Evolutionary conservation across 768 basidiomycete genomes (phyloP).

Genomic region (Paxillus rubicundulus): DNA sequence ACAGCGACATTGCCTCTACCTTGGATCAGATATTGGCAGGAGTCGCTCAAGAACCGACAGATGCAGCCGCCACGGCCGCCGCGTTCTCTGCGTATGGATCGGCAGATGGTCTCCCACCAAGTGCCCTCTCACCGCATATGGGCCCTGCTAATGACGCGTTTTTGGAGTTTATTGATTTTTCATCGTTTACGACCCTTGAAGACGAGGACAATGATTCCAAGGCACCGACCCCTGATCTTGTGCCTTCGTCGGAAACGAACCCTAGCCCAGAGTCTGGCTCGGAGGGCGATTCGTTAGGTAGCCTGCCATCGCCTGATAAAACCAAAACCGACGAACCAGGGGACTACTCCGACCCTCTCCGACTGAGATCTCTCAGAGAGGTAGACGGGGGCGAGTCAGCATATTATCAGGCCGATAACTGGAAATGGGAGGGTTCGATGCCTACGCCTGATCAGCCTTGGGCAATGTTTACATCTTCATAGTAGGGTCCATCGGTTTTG

Average conservation of each 20-base stretch:
- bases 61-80: constrained; percentile 30
- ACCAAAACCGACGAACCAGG: constrained; percentile 51
- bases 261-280: constrained; percentile 74
- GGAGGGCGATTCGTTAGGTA: constrained; percentile 53
- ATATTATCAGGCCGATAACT: constrained; percentile 54
- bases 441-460: constrained; percentile 63
- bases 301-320: constrained; percentile 45
- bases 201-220: constrained; percentile 66
- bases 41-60: constrained; percentile 40
- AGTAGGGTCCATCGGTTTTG: constrained; percentile 24
- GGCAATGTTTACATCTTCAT: constrained; percentile 54
- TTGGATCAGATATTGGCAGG: constrained; percentile 64
- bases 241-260: constrained; percentile 69
- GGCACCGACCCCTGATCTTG: constrained; percentile 72
- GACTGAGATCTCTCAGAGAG: constrained; percentile 62
- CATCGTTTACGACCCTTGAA: constrained; percentile 48
- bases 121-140: constrained; percentile 34
- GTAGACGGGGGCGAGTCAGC: constrained; percentile 74
- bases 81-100: constrained; percentile 24
- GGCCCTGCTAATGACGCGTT: constrained; percentile 35
- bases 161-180: constrained; percentile 67
- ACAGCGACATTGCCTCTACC: constrained; percentile 53
- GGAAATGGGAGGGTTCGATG: constrained; percentile 78
- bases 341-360: constrained; percentile 47
- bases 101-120: constrained; percentile 33